Evolutionary conservation across 139 green algal genomes (phyloP).

Genomic region (Desmodesmus armatus): DNA sequence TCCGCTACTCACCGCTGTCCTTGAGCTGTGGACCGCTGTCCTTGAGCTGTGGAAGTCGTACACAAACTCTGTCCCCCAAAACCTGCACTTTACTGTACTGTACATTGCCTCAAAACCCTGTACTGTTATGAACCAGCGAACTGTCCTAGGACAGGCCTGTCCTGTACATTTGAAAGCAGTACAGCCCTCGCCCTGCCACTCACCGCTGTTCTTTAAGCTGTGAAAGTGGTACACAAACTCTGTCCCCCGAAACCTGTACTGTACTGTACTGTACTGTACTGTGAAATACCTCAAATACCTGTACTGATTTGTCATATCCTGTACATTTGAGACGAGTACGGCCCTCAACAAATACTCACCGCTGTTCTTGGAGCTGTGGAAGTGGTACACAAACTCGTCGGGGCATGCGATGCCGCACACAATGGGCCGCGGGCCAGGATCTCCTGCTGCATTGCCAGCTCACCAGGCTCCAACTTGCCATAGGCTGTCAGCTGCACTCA

Average conservation of each 20-base stretch:
- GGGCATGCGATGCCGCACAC: slow-evolving; percentile 61
- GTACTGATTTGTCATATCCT: neutral
- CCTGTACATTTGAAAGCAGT: too few relatives aligned
- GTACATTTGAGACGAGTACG: too few relatives aligned
- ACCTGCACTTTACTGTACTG: too few relatives aligned
- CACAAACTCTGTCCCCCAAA: too few relatives aligned
- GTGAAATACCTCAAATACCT: neutral
- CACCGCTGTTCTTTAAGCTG: slow-evolving; percentile 26
- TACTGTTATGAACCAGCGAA: neutral
- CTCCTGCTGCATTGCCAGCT: slow-evolving; percentile 62
- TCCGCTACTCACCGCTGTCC: too few relatives aligned
- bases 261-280: too few relatives aligned
- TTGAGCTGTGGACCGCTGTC: too few relatives aligned
- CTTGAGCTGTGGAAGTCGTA: too few relatives aligned
- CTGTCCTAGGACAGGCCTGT: too few relatives aligned
- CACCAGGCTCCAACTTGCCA: slow-evolving; percentile 52
- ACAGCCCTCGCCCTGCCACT: neutral
- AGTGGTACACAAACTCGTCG: slow-evolving; percentile 62
- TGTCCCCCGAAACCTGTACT: too few relatives aligned
- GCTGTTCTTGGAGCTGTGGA: slow-evolving; percentile 27
- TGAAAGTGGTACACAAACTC: too few relatives aligned
- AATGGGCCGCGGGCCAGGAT: slow-evolving; percentile 61
- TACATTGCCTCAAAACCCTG: neutral
- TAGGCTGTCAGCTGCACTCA: slow-evolving; percentile 44
- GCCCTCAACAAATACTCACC: neutral